Percentiles rank a stretch among this genome's conserved stretches.
Evolutionary conservation across 306 rosid species (phyloP).

Genomic region (Adenanthera pavonina): DNA sequence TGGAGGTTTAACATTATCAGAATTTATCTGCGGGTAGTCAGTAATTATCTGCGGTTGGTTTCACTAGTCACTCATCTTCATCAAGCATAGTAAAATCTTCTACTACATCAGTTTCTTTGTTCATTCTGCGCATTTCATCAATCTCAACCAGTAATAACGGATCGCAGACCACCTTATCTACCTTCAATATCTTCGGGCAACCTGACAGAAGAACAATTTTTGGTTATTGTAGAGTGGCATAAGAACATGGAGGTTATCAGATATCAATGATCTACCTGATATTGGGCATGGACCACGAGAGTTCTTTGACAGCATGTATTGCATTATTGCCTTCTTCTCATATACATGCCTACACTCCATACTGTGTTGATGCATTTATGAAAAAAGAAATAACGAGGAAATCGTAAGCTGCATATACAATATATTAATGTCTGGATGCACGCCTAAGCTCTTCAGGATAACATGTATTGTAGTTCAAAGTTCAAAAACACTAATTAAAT

Average conservation of each 20-base stretch:
- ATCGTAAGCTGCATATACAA: conserved; percentile 9
- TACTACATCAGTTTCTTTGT: conserved; percentile 45
- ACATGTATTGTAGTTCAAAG: conserved; percentile 17
- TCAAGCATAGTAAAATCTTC: conserved; percentile 77
- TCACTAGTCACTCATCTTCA: conserved; percentile 50
- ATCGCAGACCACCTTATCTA: conserved; percentile 54
- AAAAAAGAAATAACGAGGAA: conserved; percentile 27
- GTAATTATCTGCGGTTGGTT: conserved; percentile 32
- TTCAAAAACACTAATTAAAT: conserved; percentile 5
- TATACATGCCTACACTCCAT: conserved; percentile 80
- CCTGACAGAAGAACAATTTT: conserved; percentile 53
- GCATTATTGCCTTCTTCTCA: conserved; percentile 60
- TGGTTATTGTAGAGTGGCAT: conserved; percentile 21
- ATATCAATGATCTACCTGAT: conserved; percentile 59
- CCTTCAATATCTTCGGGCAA: conserved; percentile 68
- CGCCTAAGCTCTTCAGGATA: conserved; percentile 20
- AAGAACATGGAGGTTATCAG: conserved; percentile 19
- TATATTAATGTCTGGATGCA: conserved; percentile 5
- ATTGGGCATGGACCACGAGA: conserved; percentile 61
- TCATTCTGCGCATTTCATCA: conserved; percentile 68
- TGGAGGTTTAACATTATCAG: conserved; percentile 21
- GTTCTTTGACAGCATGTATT: conserved; percentile 49
- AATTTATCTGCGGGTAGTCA: conserved; percentile 9
- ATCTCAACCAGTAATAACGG: conserved; percentile 67
- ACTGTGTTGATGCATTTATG: conserved; percentile 52